Conservation (phyloP, 176 grass and related monocot genomes). For the Hordeum vulgare region DNA sequence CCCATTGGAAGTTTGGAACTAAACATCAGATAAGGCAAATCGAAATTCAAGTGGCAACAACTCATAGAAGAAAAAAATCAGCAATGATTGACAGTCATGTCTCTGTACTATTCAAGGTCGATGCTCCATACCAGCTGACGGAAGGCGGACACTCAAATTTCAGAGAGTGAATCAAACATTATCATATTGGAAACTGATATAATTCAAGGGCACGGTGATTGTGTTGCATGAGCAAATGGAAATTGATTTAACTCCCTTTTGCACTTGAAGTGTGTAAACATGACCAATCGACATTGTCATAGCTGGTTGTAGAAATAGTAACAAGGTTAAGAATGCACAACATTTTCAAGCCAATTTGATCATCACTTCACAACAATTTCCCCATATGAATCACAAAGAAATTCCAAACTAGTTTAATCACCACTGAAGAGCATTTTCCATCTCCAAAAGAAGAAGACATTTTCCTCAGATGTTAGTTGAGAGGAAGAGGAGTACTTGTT, state of each 20-base stretch:
- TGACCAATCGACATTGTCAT: not conserved
- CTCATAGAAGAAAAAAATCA: not conserved
- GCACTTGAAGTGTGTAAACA: not conserved
- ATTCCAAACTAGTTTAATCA: not conserved
- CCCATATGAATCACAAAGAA: not conserved
- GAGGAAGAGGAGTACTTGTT: conserved; percentile 40
- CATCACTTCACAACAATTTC: not conserved
- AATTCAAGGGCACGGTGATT: not conserved
- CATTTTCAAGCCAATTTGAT: not conserved
- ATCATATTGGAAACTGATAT: too few relatives aligned
- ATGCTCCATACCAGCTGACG: not conserved
- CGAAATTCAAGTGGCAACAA: not conserved
- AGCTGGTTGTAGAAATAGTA: not conserved
- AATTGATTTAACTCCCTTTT: not conserved
- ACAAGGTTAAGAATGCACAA: too few relatives aligned
- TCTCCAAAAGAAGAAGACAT: too few relatives aligned
- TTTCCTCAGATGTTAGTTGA: not conserved
- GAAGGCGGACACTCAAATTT: not conserved
- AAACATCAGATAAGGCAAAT: not conserved
- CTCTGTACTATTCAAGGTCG: not conserved
- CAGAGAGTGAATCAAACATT: not conserved
- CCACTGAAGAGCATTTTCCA: not conserved
- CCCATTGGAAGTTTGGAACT: not conserved
- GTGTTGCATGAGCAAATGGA: not conserved
- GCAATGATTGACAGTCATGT: not conserved